Percentiles rank a stretch among this genome's conserved stretches.
These are phyloP conservation scores for Hyphopichia fennica DNA, from an alignment of 1,139 yeast species.

Conservation along the genomic window DNA sequence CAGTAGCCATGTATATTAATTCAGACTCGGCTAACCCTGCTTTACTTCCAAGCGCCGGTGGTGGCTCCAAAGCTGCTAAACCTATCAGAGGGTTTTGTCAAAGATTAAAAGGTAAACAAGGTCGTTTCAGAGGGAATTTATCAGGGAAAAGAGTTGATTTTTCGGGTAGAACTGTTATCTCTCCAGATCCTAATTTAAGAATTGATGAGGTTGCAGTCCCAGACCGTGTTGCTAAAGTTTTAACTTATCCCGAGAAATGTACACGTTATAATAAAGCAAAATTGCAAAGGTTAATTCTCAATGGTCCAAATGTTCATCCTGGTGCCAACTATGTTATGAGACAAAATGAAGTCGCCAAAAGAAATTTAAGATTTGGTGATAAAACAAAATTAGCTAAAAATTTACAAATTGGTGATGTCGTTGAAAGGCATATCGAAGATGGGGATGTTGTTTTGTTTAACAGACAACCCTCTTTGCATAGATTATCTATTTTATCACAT, in stretches of 20 bases:
- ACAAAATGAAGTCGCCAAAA: slow-evolving; percentile 79
- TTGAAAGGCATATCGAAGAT: slow-evolving; percentile 97
- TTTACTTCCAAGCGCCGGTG: slow-evolving; percentile 60
- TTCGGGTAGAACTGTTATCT: slow-evolving; percentile 96
- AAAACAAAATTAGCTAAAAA: slow-evolving; percentile 73
- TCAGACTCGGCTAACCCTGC: slow-evolving; percentile 93
- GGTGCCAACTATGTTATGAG: slow-evolving; percentile 93
- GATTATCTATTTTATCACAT: slow-evolving; percentile 91
- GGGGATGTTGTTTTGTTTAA: slow-evolving; percentile 95
- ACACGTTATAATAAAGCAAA: slow-evolving; percentile 84
- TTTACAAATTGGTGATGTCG: slow-evolving; percentile 84
- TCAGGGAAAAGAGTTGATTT: slow-evolving; percentile 99
- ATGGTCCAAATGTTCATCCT: slow-evolving; percentile 89
- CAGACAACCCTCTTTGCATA: slow-evolving; percentile 96
- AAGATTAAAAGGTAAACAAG: slow-evolving; percentile 96
- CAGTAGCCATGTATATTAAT: slow-evolving; percentile 96
- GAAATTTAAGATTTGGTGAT: slow-evolving; percentile 89
- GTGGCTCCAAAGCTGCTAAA: slow-evolving; percentile 57
- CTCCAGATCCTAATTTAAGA: slow-evolving; percentile 94
- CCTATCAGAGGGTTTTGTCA: slow-evolving; percentile 98
- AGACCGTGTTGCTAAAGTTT: slow-evolving; percentile 90
- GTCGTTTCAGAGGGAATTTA: slow-evolving; percentile 95
- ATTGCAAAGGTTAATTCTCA: slow-evolving; percentile 67
- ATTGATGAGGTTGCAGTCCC: slow-evolving; percentile 99
- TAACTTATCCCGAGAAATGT: slow-evolving; percentile 94